These are phyloP conservation scores for Acanthamoeba healyi DNA, from an alignment of 208 protist genomes.

Conservation along the genomic window DNA sequence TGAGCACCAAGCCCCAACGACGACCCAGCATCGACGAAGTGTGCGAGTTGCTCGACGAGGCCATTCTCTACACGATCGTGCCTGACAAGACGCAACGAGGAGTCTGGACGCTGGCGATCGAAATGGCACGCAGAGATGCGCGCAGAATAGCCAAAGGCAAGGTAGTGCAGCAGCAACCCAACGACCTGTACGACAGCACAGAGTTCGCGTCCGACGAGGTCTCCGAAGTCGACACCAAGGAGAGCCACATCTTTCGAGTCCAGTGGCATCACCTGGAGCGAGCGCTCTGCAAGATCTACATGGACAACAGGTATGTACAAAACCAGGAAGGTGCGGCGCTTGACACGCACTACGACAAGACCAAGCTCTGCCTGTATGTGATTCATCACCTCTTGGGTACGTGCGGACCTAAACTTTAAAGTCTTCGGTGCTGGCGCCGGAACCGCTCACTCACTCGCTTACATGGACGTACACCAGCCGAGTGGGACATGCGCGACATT, in stretches of 20 bases:
- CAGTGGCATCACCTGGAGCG: slow-evolving; percentile 38
- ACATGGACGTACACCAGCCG: slow-evolving; percentile 2
- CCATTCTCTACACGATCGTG: neutral
- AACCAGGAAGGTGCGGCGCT: neutral
- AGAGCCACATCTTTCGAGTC: slow-evolving; percentile 8
- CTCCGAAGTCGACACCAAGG: neutral
- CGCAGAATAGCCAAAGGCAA: slow-evolving; percentile 17
- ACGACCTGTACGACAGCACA: neutral
- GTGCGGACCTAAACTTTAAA: no score
- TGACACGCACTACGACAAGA: slow-evolving; percentile 37
- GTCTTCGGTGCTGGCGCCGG: neutral
- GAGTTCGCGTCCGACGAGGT: neutral
- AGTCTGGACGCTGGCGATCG: neutral
- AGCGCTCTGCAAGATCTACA: neutral
- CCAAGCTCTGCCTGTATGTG: slow-evolving; percentile 38
- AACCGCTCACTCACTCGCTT: neutral
- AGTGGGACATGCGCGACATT: slow-evolving; percentile 55
- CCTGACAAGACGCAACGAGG: neutral
- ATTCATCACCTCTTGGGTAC: slow-evolving; percentile 56
- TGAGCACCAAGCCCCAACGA: neutral
- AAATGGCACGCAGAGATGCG: neutral
- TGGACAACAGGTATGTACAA: neutral
- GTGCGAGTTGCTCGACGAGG: slow-evolving; percentile 16
- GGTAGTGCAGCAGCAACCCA: slow-evolving; percentile 5
- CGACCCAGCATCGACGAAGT: neutral